These are phyloP conservation scores for Suillus subluteus DNA, from an alignment of 768 basidiomycete species.

Conservation along the genomic window DNA sequence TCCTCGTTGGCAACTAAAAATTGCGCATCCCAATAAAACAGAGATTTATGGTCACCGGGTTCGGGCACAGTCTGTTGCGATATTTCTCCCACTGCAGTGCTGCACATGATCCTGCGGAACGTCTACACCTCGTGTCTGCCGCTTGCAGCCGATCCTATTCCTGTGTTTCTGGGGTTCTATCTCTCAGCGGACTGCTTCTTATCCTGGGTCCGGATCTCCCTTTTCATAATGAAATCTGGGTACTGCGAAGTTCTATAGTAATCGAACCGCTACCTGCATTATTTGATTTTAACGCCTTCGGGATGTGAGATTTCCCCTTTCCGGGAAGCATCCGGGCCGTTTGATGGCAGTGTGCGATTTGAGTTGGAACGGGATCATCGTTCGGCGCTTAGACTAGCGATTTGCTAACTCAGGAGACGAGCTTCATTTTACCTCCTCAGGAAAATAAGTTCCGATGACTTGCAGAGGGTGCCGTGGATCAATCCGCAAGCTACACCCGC, in stretches of 20 bases:
- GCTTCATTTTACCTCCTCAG: constrained; percentile 8
- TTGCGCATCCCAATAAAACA: constrained; percentile 25
- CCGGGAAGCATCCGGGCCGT: neutral
- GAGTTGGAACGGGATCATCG: constrained; percentile 3
- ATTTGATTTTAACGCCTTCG: constrained; percentile 6
- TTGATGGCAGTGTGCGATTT: neutral
- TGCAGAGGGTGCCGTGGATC: constrained; percentile 3
- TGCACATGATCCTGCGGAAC: constrained; percentile 24
- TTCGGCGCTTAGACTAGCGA: neutral
- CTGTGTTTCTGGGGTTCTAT: constrained; percentile 18
- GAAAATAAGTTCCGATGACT: neutral
- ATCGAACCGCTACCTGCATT: constrained; percentile 1
- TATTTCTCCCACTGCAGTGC: constrained; percentile 20
- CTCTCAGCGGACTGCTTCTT: constrained; percentile 16
- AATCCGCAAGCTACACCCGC: constrained; percentile 2
- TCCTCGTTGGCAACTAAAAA: constrained; percentile 16
- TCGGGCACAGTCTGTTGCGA: constrained; percentile 25
- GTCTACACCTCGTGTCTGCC: constrained; percentile 27
- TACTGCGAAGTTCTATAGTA: neutral
- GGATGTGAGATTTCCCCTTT: neutral
- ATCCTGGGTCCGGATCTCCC: constrained; percentile 7
- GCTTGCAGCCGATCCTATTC: constrained; percentile 25
- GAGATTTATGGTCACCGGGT: constrained; percentile 22
- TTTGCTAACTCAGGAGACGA: neutral
- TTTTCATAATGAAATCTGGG: constrained; percentile 9